Conservation (phyloP, 805 yeast genomes). For the Saccharomycopsis schoenii region DNA sequence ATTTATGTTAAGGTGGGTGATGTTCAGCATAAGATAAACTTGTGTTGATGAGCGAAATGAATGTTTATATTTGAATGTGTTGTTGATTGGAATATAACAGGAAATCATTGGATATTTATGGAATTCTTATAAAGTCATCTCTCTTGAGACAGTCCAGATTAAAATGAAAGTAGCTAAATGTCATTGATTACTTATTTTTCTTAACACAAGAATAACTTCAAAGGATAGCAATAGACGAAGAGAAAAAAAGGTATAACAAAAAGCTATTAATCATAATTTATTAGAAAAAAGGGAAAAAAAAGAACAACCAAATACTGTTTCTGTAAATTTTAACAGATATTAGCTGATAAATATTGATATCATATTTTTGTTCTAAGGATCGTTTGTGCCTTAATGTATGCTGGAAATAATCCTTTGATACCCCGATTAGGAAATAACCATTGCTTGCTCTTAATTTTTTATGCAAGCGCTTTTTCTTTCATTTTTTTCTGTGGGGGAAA, state of each 20-base stretch:
- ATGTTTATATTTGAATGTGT: no score
- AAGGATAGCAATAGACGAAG: not conserved
- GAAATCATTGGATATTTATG: not conserved
- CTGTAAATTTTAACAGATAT: no score
- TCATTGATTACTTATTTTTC: not conserved
- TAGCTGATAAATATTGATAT: no score
- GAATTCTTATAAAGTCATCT: not conserved
- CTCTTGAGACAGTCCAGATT: not conserved
- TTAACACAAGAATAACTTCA: not conserved
- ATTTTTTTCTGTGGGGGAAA: not conserved
- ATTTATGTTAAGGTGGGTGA: not conserved
- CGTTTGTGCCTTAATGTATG: not conserved
- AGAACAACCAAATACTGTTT: no score
- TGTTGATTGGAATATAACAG: no score
- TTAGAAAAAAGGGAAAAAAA: not conserved
- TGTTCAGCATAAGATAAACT: not conserved
- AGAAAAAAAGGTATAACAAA: not conserved
- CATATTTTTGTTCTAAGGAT: not conserved
- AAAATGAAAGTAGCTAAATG: not conserved
- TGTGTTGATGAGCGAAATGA: not conserved
- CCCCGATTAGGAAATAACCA: conserved; percentile 5
- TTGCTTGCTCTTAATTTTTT: not conserved
- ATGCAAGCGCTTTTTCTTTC: not conserved
- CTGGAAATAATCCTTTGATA: conserved; percentile 3
- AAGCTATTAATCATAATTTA: not conserved